phyloP scores from a whole-genome alignment of 140 eudicot species.

The Ambrosia hybrid region DNA sequence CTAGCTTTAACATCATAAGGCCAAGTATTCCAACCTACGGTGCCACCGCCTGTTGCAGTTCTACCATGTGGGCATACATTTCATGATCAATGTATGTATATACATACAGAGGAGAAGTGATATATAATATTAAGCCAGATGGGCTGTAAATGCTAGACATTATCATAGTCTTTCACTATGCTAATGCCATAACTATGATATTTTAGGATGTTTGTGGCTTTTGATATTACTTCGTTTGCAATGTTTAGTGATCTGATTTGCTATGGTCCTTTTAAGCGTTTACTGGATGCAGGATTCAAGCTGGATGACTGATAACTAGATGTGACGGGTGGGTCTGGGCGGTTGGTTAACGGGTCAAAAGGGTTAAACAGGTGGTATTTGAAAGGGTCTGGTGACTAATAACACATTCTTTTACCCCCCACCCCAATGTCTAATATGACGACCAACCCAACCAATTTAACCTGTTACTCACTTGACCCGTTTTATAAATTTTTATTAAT shows the following conservation, averaged over 20 bases:
- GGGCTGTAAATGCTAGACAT: too few relatives aligned
- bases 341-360: neutral
- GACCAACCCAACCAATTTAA: too few relatives aligned
- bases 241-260: neutral
- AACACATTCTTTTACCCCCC: too few relatives aligned
- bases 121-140: neutral
- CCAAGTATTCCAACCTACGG: constrained; percentile 42
- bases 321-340: neutral
- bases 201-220: constrained; percentile 14
- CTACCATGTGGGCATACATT: constrained; percentile 81
- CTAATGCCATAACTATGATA: constrained; percentile 15
- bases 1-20: constrained; percentile 66
- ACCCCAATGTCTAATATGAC: too few relatives aligned
- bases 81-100: constrained; percentile 45
- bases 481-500: too few relatives aligned
- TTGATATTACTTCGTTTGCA: too few relatives aligned
- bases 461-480: too few relatives aligned
- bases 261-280: neutral
- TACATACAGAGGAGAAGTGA: neutral
- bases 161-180: constrained; percentile 20
- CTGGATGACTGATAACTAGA: neutral
- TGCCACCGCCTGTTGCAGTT: constrained; percentile 63
- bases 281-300: neutral
- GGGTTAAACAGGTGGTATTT: too few relatives aligned
- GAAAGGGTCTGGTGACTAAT: too few relatives aligned